Conservation (phyloP, 768 basidiomycete species). For the Hydnomerulius pinastri region DNA sequence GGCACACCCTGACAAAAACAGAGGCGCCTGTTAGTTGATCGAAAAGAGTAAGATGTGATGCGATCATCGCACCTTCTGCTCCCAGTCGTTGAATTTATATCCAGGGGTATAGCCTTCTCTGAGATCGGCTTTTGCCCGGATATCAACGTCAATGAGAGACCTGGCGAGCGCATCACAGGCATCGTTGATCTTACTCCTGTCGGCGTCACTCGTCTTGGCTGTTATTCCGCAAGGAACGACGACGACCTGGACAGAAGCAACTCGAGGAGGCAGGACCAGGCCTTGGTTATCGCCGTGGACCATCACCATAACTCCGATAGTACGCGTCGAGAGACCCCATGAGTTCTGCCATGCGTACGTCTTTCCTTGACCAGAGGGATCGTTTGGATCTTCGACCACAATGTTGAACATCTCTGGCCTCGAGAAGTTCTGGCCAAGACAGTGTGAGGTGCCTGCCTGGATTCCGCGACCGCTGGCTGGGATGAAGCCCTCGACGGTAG, state of each 20-base stretch:
- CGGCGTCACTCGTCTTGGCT: conserved; percentile 73
- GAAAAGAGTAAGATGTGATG: neutral
- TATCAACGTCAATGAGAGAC: conserved; percentile 66
- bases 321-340: conserved; percentile 96
- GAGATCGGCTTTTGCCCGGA: conserved; percentile 88
- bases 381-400: conserved; percentile 90
- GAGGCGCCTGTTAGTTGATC: neutral
- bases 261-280: conserved; percentile 93
- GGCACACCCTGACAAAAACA: conserved; percentile 81
- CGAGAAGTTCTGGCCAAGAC: conserved; percentile 98
- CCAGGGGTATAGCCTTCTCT: conserved; percentile 97
- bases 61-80: conserved; percentile 73
- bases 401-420: conserved; percentile 97
- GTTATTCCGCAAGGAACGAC: conserved; percentile 94
- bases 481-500: conserved; percentile 97
- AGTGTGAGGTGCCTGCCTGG: conserved; percentile 97
- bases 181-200: conserved; percentile 69
- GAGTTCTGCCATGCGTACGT: conserved; percentile 96
- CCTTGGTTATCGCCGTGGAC: conserved; percentile 98
- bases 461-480: conserved; percentile 97
- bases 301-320: conserved; percentile 99
- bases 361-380: conserved; percentile 66
- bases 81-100: conserved; percentile 99
- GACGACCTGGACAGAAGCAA: conserved; percentile 89
- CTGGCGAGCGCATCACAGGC: conserved; percentile 78